These are phyloP conservation scores for Wallacemonas sp. DNA, from an alignment of 208 protist species.

Conservation along the genomic window DNA sequence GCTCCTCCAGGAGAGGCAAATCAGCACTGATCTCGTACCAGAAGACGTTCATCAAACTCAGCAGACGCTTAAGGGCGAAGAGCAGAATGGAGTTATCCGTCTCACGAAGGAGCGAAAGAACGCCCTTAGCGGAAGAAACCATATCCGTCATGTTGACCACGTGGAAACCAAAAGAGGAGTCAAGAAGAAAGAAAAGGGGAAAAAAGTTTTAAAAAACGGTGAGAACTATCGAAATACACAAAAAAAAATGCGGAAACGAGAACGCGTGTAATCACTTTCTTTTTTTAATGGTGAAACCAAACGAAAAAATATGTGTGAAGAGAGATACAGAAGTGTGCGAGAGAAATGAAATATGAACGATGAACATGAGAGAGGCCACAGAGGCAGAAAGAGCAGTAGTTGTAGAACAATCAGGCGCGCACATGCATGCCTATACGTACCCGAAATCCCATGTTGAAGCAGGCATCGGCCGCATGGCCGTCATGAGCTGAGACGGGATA, in stretches of 20 bases:
- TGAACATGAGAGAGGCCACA: not conserved
- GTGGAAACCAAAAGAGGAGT: slow-evolving; percentile 6
- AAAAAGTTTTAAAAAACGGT: not conserved
- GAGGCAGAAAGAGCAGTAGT: too few relatives aligned
- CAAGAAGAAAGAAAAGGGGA: slow-evolving; percentile 9
- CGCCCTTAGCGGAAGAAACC: slow-evolving; percentile 79
- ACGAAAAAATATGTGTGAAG: not conserved
- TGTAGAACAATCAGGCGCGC: too few relatives aligned
- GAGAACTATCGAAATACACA: too few relatives aligned
- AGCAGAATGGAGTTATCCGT: slow-evolving; percentile 63
- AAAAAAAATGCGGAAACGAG: too few relatives aligned
- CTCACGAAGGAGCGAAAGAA: slow-evolving; percentile 81
- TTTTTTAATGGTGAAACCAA: too few relatives aligned
- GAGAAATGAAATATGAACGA: not conserved
- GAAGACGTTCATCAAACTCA: slow-evolving; percentile 81
- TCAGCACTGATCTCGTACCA: slow-evolving; percentile 89
- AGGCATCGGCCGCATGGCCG: too few relatives aligned
- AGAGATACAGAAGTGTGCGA: not conserved
- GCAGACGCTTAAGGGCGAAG: slow-evolving; percentile 78
- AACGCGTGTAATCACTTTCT: too few relatives aligned
- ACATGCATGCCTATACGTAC: too few relatives aligned
- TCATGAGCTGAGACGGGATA: too few relatives aligned
- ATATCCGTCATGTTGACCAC: slow-evolving; percentile 35
- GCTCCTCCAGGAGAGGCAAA: slow-evolving; percentile 81
- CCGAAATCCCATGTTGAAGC: too few relatives aligned